Evolutionary conservation across 2,329 filamentous ascomycete genomes (phyloP), one percentile per base, ranked within the genome.

Genomic region (Aspergillus puulaauensis): DNA sequence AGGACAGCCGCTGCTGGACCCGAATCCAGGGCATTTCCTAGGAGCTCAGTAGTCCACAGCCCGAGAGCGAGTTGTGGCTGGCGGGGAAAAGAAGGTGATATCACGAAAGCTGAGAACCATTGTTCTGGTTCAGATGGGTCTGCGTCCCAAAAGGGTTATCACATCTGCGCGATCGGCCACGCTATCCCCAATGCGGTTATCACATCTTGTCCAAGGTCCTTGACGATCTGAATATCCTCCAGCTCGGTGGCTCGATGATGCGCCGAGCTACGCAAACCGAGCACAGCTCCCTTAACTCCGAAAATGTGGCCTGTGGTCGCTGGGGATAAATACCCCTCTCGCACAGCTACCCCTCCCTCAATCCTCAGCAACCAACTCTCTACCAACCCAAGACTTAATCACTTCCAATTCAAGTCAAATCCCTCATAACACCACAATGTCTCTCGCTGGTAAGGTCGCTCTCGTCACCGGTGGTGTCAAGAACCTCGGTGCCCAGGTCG

Each of bases 401-500:
- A 27, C 19, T 19, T 14, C 35, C 46, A 37, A 39, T 8, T 35
- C 19, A 37, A 39, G 27, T 27, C 19, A 37, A 35, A 37, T 14
- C 24, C 27, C 15, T 35, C 35, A 35, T n/a, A 33, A 45, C 14
- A 7, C 17, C 23, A 61, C 8, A 41, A 74, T 75, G 72, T 70
- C 72, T 51, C 71, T 77, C 58, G 63, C 67, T 31, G 73, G 74
- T 40, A 77, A 78, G 66, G 68, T 74, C 14, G 75, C 76, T 31
- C 70, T 80, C 39, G 66, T 80, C 54, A 76, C 77, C 9, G 77
- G 77, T 40, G 77, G 75, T 6, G 75, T 65, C 31, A 77, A 77
- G 66, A 78, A 78, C 60, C 70, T 79, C 53, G 77, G 77, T 6
- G 74, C 74, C 8, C 66, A 72, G 19, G 74, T 72, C 33, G 77